Conservation (phyloP, 2,329 filamentous ascomycete genomes). For the Exophiala sp. region DNA sequence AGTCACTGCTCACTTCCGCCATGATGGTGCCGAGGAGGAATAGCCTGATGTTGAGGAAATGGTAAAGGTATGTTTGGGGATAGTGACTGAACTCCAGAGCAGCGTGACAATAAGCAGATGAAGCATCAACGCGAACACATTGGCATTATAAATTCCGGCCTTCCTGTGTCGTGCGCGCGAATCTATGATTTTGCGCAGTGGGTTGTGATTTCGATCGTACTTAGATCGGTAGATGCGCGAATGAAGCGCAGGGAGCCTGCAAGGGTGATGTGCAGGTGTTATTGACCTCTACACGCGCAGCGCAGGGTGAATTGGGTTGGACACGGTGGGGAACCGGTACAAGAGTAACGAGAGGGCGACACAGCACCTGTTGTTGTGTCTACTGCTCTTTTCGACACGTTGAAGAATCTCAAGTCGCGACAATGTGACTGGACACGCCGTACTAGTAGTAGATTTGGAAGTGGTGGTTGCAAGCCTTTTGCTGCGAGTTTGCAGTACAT, state of each 20-base stretch:
- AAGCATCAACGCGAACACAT: not conserved
- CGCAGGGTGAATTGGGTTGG: no score
- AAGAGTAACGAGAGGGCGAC: no score
- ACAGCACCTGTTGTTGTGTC: not conserved
- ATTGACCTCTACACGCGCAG: not conserved
- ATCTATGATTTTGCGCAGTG: not conserved
- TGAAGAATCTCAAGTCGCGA: not conserved
- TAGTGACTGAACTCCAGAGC: not conserved
- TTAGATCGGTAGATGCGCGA: not conserved
- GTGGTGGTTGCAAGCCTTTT: not conserved
- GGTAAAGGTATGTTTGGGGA: conserved; percentile 1
- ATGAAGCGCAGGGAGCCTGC: not conserved
- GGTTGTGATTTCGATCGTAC: not conserved
- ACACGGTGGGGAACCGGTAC: no score
- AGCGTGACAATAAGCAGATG: not conserved
- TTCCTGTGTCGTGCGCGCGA: not conserved
- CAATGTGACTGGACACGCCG: not conserved
- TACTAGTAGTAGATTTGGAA: not conserved
- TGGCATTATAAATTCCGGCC: not conserved
- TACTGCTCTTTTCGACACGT: not conserved
- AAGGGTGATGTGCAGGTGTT: not conserved
- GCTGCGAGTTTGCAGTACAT: not conserved
- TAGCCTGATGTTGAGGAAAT: not conserved
- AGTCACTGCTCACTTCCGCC: conserved; percentile 20
- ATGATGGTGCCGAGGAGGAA: conserved; percentile 4